Base-by-base conservation (phyloP, 176 grass and related monocot species). In the barley (Hordeum vulgare) region DNA sequence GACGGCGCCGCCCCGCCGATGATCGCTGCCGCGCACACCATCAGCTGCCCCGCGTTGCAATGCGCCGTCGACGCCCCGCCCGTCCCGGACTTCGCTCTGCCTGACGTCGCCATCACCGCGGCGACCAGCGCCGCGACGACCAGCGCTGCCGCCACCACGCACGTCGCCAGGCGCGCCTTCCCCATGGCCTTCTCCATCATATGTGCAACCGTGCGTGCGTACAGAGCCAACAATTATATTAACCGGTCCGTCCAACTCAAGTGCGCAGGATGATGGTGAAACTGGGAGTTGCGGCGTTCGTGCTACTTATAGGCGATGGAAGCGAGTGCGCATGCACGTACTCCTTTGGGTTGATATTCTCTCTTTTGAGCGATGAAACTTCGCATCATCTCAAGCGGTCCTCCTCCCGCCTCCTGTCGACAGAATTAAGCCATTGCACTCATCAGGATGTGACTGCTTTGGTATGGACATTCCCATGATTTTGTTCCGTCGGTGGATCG, bases 1-100 rank as follows among this genome's bases (percentile, higher is more conserved):
- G 77, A 8, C 23, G 87, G 87, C 71, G 71, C 0, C 51, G 29
- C 2, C 29, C 87, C 87, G 61, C 61, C 1, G 39, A 85, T 6
- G 71, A 89, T 56, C 31, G 71, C 81, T 12, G 60, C 15, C 40
- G 83, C 87, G 82, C 87, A 85, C 71, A 63, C 61, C 61, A 56
- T 62, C 37, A 89, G 82, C 49, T 9, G 3, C 49, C 2, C n/a
- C 11, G 61, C n/a, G 87, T 71, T 40, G 87, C 82, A 89, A 51
- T 66, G 82, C 49, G 70, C 87, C 76, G 36, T 0, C 76, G 81
- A 61, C 7, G 14, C 67, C 59, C 68, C 68, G 0, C 28, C 81
- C 51, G 34, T 20, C 34, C 41, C 11, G 28, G 9, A 8, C 1
- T 40, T 40, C 44, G 8, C 60, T 26, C 29, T 20, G 29, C 28